Base-by-base conservation (phyloP, 441 rosid species). In the Bocquillonia castaneifolia region DNA sequence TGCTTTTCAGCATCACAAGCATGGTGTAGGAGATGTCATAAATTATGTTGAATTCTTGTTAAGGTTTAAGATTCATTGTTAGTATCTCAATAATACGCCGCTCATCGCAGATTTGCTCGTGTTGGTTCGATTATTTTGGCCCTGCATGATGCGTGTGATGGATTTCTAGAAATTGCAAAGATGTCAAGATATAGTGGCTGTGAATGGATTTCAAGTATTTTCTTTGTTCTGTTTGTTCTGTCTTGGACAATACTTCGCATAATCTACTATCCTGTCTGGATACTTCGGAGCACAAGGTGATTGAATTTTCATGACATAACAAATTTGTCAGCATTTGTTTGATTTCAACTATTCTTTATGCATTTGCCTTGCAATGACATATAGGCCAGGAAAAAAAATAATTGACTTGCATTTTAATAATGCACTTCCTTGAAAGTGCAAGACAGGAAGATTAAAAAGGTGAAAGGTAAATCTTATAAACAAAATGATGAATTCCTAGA, bases 231-330 rank as follows among this genome's bases (percentile, higher is more conserved):
- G 53, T 89, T 93, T 65, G 96, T 88, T 36, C 42, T 93, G 68
- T 81, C 93, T 17, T 93, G 88, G 88, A 71, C 86, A 73, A 57
- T 91, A 68, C 86, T 93, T 39, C 98, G 97, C 20, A 87, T 93
- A 34, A 78, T 89, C 66, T 91, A 81, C 72, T 88, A 64, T 66
- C 97, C 97, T 53, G 88, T 93, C 75, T 89, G 96, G 97, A 67
- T 93, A 66, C 79, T 91, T 31, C 76, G 97, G 92, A 93, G 99
- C 74, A 93, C 99, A 60, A 91, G 99, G 99, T 91, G 68, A 37
- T 77, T 66, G 45, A 51, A 1, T 36, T 17, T 64, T 23, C 22
- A n/a, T 34, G 50, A 34, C 44, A 25, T 7, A 10, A 17, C 4
- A 17, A 36, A 65, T 54, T 45, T 64, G 18, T 29, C 25, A 45